Percentiles rank a stretch among this genome's conserved stretches.
phyloP scores from a whole-genome alignment of 768 basidiomycete genomes.

The Lanmaoa rubissima region DNA sequence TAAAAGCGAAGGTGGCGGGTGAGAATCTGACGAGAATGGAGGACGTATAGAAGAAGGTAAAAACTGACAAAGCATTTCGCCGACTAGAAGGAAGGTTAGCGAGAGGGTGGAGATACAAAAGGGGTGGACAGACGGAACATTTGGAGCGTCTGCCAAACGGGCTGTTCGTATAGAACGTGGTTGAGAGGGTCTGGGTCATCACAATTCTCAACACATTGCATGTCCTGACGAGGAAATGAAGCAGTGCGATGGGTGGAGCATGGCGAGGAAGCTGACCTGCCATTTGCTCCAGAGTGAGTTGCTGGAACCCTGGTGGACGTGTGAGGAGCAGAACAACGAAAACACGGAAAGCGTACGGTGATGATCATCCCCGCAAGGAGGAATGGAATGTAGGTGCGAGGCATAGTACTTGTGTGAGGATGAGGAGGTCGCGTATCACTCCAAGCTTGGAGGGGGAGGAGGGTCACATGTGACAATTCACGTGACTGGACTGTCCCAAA shows the following conservation, averaged over 20 bases:
- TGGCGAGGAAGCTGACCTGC: conserved; percentile 49
- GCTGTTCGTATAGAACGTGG: conserved; percentile 86
- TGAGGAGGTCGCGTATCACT: conserved; percentile 12
- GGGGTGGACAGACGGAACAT: conserved; percentile 70
- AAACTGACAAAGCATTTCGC: conserved; percentile 88
- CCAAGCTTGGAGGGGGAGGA: background rate
- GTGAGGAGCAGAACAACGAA: background rate
- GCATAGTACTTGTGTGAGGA: conserved; percentile 42
- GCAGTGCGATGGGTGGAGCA: background rate
- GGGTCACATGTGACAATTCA: conserved; percentile 22
- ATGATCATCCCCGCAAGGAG: conserved; percentile 93
- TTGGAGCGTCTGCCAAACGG: conserved; percentile 89
- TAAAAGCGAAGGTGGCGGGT: conserved; percentile 14
- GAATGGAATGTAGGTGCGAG: conserved; percentile 62
- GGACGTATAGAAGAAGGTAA: conserved; percentile 11
- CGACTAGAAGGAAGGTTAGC: conserved; percentile 59
- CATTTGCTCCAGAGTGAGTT: conserved; percentile 84
- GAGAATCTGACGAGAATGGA: conserved; percentile 17
- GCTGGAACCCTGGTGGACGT: conserved; percentile 57
- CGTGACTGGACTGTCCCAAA: conserved; percentile 11
- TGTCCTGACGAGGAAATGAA: conserved; percentile 55
- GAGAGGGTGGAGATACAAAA: conserved; percentile 10
- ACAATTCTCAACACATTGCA: conserved; percentile 99
- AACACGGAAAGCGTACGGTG: conserved; percentile 47
- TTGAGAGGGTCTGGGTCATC: conserved; percentile 54